A percentile compares a stretch with the other conserved stretches of the same genome.
Conservation (phyloP, 2,329 filamentous ascomycete genomes). For the Colletotrichum sp. region DNA sequence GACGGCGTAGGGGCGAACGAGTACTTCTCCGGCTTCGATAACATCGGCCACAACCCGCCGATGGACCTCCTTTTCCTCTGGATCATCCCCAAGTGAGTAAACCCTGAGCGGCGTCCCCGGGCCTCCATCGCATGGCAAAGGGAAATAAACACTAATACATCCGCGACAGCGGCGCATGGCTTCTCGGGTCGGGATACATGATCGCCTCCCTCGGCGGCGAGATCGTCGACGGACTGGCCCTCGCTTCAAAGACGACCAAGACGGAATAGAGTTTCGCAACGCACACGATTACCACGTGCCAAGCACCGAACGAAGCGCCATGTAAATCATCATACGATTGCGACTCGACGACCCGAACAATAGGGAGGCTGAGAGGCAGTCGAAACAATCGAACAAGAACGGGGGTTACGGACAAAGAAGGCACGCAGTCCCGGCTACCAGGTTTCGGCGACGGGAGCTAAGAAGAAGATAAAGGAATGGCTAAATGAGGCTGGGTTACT, state of each 20-base stretch:
- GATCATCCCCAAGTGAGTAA: conserved; percentile 63
- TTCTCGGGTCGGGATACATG: conserved; percentile 58
- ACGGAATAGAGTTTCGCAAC: conserved; percentile 35
- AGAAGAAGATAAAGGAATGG: neutral
- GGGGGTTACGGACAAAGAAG: neutral
- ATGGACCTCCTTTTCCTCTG: conserved; percentile 54
- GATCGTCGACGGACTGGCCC: conserved; percentile 50
- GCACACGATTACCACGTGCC: neutral
- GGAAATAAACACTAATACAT: neutral
- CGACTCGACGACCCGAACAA: neutral
- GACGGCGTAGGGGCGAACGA: conserved; percentile 55
- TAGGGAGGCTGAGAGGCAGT: neutral
- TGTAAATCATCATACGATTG: neutral
- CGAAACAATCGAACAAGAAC: neutral
- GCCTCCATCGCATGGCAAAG: neutral
- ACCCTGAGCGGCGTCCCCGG: neutral
- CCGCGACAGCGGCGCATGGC: conserved; percentile 55
- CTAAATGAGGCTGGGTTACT: neutral
- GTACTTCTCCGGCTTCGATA: conserved; percentile 59
- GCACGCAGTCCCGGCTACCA: neutral
- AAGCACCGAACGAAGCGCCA: neutral
- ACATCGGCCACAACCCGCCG: conserved; percentile 60
- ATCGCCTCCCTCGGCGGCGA: conserved; percentile 53
- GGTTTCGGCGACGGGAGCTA: neutral
- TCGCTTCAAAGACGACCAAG: conserved; percentile 42